A percentile compares a stretch with the other conserved stretches of the same genome.
Conservation (phyloP, 495 filamentous ascomycete genomes). For the Aspergillus bertholletiae region DNA sequence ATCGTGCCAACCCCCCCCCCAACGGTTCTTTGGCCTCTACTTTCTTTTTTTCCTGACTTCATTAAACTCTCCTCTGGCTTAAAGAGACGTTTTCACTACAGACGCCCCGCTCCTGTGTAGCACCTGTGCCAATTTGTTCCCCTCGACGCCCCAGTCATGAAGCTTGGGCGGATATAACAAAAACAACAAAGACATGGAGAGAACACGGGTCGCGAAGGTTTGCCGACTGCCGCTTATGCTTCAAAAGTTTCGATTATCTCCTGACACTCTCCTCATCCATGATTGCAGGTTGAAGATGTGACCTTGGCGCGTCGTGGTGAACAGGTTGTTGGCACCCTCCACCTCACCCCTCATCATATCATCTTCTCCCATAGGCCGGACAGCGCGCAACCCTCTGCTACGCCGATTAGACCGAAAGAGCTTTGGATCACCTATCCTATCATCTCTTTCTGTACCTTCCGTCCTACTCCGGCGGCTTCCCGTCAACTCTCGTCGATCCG, state of each 20-base stretch:
- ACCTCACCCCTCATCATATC: conserved; percentile 63
- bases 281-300: conserved; percentile 56
- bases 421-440: conserved; percentile 94
- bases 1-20: background rate
- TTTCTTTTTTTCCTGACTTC: background rate
- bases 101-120: background rate
- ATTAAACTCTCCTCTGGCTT: background rate
- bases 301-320: conserved; percentile 59
- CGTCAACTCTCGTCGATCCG: conserved; percentile 78
- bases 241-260: background rate
- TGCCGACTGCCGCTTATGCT: background rate
- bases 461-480: conserved; percentile 66
- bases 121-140: conserved; percentile 3
- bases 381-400: conserved; percentile 30
- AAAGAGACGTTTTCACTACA: background rate
- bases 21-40: no score
- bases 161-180: conserved; percentile 33
- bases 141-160: conserved; percentile 26
- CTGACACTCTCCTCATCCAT: background rate
- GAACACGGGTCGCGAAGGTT: conserved; percentile 56
- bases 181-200: conserved; percentile 50
- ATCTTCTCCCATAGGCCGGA: conserved; percentile 53
- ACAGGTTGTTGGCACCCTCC: conserved; percentile 57
- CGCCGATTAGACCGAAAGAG: conserved; percentile 57
- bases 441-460: conserved; percentile 69